Evolutionary conservation across 106 monocot genomes (phyloP).

Genomic region (Acorus gramineus): DNA sequence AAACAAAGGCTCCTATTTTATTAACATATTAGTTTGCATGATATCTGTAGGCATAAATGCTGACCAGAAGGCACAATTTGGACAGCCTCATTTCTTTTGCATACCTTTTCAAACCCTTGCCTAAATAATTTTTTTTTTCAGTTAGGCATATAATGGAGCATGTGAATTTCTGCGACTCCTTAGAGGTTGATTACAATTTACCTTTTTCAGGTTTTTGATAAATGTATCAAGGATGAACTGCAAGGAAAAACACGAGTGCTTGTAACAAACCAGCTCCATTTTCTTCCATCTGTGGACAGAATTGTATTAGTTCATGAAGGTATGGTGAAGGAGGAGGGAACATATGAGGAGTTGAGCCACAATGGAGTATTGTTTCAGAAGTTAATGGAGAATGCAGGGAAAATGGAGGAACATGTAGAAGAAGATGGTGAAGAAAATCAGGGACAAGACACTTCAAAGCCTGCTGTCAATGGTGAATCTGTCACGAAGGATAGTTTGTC

Average conservation of each 20-base stretch:
- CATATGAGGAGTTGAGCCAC: slow-evolving; percentile 75
- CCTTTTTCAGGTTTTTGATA: slow-evolving; percentile 81
- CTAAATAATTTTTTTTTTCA: too few species aligned
- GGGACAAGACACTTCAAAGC: slow-evolving; percentile 12
- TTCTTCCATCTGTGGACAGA: slow-evolving; percentile 89
- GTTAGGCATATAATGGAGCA: too few species aligned
- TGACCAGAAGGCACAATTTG: too few species aligned
- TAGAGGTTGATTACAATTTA: slow-evolving; percentile 3
- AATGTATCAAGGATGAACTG: slow-evolving; percentile 87
- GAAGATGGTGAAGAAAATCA: slow-evolving; percentile 30
- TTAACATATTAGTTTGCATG: too few species aligned
- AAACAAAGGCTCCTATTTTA: too few species aligned
- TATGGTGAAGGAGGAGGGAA: slow-evolving; percentile 87
- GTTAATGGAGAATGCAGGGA: slow-evolving; percentile 99
- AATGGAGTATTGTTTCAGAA: slow-evolving; percentile 76
- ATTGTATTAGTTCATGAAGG: slow-evolving; percentile 94
- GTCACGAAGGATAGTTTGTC: slow-evolving; percentile 11
- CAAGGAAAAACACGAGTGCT: slow-evolving; percentile 88
- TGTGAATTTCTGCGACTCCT: background rate
- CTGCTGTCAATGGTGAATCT: slow-evolving; percentile 32
- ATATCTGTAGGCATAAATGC: too few species aligned
- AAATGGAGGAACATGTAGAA: slow-evolving; percentile 83
- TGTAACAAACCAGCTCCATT: slow-evolving; percentile 98
- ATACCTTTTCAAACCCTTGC: too few species aligned
- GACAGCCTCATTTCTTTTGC: too few species aligned